Conservation (phyloP, 768 basidiomycete species). For the Flagelloscypha sp. region DNA sequence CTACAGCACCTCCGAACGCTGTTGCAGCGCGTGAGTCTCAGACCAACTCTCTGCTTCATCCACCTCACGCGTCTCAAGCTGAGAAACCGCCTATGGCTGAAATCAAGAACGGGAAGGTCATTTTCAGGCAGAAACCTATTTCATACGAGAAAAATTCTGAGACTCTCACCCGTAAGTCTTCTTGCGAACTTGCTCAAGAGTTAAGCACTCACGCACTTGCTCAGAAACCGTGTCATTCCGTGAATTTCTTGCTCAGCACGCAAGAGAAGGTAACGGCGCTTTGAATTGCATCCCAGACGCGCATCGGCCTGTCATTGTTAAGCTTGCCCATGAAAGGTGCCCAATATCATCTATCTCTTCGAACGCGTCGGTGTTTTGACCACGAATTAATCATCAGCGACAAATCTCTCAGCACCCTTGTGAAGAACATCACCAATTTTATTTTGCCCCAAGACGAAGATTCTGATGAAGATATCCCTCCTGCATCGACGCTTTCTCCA, state of each 20-base stretch:
- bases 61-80: constrained; percentile 21
- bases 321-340: constrained; percentile 82
- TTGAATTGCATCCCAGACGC: constrained; percentile 56
- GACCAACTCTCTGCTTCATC: constrained; percentile 1
- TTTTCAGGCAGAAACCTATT: constrained; percentile 67
- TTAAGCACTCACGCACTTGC: constrained; percentile 3
- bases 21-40: constrained; percentile 18
- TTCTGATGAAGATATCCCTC: constrained; percentile 30
- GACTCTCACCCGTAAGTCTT: constrained; percentile 63
- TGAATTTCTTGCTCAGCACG: constrained; percentile 53
- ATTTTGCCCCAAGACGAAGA: constrained; percentile 63
- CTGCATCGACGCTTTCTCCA: constrained; percentile 31
- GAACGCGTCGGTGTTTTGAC: not conserved
- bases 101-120: constrained; percentile 67
- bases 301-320: constrained; percentile 68
- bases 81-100: constrained; percentile 44
- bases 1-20: constrained; percentile 1
- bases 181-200: not conserved
- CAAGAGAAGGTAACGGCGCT: constrained; percentile 38
- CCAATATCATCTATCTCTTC: constrained; percentile 7
- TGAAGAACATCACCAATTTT: constrained; percentile 62
- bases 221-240: constrained; percentile 74
- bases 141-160: constrained; percentile 75
- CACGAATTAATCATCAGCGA: constrained; percentile 41
- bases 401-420: constrained; percentile 52